Evolutionary conservation across 2,329 filamentous ascomycete species (phyloP), one percentile per base, ranked within the genome.

Genomic region (Raffaelea albimanens): DNA sequence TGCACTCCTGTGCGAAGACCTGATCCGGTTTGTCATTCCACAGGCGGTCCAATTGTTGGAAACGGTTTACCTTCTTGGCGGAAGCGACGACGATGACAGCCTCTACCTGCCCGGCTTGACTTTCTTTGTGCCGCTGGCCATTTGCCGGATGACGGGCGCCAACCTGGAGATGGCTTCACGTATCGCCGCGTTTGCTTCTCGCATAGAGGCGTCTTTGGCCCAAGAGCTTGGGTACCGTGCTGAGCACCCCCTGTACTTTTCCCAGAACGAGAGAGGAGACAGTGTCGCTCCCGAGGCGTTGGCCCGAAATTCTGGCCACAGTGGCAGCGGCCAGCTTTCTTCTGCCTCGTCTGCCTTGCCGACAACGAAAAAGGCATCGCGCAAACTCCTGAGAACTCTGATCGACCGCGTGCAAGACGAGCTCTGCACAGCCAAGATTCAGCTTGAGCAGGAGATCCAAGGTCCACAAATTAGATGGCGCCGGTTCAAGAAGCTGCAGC

Each of bases 211-310:
- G 3, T 48, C 43, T 1, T 42, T 52, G 3, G 53, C 50, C 4
- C 44, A 43, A 16, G 50, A 51, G 42, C 50, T 54, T 5, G 50
- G 53, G 29, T 53, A 55, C 44, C 48, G 53, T 5, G 39, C 21
- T 11, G 46, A 49, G 25, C 31, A 39, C 16, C 19, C 14, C 31
- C 10, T 41, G 11, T 41, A 22, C 20, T 20, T 20, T 2, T 13
- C 16, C n/a, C n/a, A n/a, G n/a, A n/a, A n/a, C n/a, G n/a, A n/a
- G n/a, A n/a, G n/a, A n/a, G n/a, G n/a, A n/a, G n/a, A n/a, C n/a
- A n/a, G n/a, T n/a, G n/a, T n/a, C n/a, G n/a, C n/a, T n/a, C n/a
- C n/a, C 10, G 31, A 10, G 31, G 31, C 31, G 31, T 16, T 34
- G 31, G 31, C 31, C 31, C 31, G 31, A 9, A n/a, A n/a, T n/a